These are phyloP conservation scores for Fomitopsis betulina DNA, from an alignment of 1,284 basidiomycete species.

Conservation along the genomic window DNA sequence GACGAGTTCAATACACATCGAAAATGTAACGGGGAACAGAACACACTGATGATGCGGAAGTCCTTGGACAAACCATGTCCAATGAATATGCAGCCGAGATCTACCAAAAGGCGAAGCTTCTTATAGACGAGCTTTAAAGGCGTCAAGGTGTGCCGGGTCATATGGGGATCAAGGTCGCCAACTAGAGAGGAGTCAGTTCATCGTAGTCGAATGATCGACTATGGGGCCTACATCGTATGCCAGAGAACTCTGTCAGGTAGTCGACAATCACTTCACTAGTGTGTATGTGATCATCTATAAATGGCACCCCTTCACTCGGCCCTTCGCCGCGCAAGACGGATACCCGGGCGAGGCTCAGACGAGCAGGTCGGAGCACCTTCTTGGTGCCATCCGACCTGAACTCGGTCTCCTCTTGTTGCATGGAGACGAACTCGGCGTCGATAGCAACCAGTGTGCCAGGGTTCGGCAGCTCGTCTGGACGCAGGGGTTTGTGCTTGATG, in stretches of 20 bases:
- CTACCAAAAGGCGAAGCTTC: constrained; percentile 92
- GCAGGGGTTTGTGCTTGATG: constrained; percentile 78
- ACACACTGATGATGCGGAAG: constrained; percentile 95
- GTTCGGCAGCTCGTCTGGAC: constrained; percentile 74
- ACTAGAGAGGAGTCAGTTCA: constrained; percentile 39
- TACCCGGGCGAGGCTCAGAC: constrained; percentile 90
- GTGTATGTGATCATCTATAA: constrained; percentile 98
- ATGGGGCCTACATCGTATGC: constrained; percentile 77
- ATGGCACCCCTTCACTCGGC: constrained; percentile 75
- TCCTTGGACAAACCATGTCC: constrained; percentile 99
- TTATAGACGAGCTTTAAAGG: constrained; percentile 97
- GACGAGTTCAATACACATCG: background rate
- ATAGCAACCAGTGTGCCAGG: constrained; percentile 91
- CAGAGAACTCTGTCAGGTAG: constrained; percentile 95
- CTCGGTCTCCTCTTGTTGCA: constrained; percentile 97
- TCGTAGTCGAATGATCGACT: background rate
- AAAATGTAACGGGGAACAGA: background rate
- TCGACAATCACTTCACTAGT: constrained; percentile 94
- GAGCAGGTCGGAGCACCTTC: constrained; percentile 87
- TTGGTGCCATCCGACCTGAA: constrained; percentile 93
- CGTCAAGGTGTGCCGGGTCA: constrained; percentile 86
- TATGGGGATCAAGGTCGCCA: constrained; percentile 86
- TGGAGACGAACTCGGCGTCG: constrained; percentile 96
- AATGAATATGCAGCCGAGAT: constrained; percentile 94
- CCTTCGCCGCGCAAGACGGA: constrained; percentile 91